These are phyloP conservation scores for Penicillium macrosclerotiorum DNA, from an alignment of 495 filamentous ascomycete species.

Conservation along the genomic window DNA sequence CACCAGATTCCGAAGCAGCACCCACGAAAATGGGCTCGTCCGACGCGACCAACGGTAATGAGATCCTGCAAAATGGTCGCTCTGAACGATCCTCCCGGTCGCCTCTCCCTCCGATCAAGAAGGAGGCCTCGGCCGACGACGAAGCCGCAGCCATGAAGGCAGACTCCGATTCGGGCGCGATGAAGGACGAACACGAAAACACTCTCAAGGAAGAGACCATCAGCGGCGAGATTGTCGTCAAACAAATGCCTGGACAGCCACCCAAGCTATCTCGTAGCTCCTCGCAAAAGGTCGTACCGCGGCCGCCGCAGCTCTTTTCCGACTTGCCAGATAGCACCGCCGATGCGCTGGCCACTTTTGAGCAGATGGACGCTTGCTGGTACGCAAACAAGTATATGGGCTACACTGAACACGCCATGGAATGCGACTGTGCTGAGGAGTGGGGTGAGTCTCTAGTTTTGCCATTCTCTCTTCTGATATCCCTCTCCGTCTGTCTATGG, in stretches of 20 bases:
- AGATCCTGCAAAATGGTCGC: conserved; percentile 13
- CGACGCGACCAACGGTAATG: conserved; percentile 5
- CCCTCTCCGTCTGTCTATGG: conserved; percentile 1
- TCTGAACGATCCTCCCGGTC: conserved; percentile 11
- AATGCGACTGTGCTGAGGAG: conserved; percentile 93
- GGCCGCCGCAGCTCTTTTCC: conserved; percentile 62
- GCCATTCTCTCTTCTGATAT: neutral
- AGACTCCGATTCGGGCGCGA: conserved; percentile 4
- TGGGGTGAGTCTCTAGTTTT: conserved; percentile 80
- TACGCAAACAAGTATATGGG: conserved; percentile 90
- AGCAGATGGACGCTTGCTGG: conserved; percentile 74
- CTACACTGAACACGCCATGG: conserved; percentile 85
- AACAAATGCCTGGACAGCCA: conserved; percentile 64
- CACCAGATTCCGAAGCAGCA: conserved; percentile 13
- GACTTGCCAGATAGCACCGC: conserved; percentile 70
- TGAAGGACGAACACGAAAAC: conserved; percentile 31
- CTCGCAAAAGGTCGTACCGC: conserved; percentile 64
- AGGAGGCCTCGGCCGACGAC: conserved; percentile 3
- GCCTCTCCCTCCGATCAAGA: conserved; percentile 9
- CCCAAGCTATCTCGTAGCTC: conserved; percentile 73
- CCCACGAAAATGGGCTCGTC: conserved; percentile 17
- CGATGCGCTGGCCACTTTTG: conserved; percentile 74
- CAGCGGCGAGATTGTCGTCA: conserved; percentile 59
- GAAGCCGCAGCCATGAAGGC: neutral
- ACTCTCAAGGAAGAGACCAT: conserved; percentile 36